Conservation (phyloP, 345 rosid species). For the Lumnitzera littorea region DNA sequence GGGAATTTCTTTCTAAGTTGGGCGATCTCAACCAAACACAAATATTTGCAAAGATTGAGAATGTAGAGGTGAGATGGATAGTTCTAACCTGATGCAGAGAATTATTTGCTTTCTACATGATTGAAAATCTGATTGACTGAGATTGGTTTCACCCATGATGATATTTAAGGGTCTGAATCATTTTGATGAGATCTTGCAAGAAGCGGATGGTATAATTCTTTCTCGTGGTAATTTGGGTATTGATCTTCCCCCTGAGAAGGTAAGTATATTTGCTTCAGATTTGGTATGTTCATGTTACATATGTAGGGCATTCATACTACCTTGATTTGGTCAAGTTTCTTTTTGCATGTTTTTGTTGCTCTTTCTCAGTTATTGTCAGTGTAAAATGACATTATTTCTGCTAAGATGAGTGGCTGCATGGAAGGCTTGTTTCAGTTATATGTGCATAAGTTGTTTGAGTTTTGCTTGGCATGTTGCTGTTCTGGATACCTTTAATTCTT, state of each 20-base stretch:
- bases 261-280: slow-evolving; percentile 16
- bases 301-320: too few relatives aligned
- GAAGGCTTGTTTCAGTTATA: too few relatives aligned
- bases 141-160: not conserved
- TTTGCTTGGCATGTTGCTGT: too few relatives aligned
- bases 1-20: slow-evolving; percentile 66
- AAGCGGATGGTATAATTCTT: slow-evolving; percentile 96
- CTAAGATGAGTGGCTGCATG: too few relatives aligned
- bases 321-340: too few relatives aligned
- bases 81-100: not conserved
- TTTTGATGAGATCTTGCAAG: slow-evolving; percentile 97
- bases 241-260: slow-evolving; percentile 99
- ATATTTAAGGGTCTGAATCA: slow-evolving; percentile 68
- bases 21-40: slow-evolving; percentile 91
- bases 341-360: too few relatives aligned
- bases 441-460: too few relatives aligned
- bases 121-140: not conserved
- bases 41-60: slow-evolving; percentile 94
- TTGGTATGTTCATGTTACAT: too few relatives aligned
- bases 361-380: too few relatives aligned
- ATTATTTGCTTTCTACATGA: not conserved
- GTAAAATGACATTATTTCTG: too few relatives aligned
- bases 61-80: slow-evolving; percentile 52
- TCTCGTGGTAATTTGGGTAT: slow-evolving; percentile 98
- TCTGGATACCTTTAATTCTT: too few relatives aligned